phyloP scores from a whole-genome alignment of 2,329 filamentous ascomycete species.

The Fusarium goolgardi region DNA sequence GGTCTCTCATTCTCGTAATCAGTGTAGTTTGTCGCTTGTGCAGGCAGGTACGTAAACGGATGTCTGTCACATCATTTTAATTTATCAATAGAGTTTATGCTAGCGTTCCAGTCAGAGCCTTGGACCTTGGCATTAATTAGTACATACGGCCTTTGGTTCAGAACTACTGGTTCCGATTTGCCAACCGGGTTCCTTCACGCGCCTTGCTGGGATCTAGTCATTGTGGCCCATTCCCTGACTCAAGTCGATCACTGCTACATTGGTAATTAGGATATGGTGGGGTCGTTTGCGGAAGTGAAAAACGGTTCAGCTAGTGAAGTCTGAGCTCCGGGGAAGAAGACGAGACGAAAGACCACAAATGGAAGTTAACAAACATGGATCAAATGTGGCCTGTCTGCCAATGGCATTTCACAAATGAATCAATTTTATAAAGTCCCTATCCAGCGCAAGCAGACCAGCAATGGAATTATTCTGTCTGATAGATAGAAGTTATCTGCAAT shows the following conservation, averaged over 20 bases:
- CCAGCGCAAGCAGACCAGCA: neutral
- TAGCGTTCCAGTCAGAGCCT: conserved; percentile 3
- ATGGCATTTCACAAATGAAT: neutral
- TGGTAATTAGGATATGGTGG: neutral
- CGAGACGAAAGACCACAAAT: neutral
- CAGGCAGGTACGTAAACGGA: neutral
- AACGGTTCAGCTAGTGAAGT: neutral
- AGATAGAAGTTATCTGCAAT: too few relatives aligned
- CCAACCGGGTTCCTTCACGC: neutral
- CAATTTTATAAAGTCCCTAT: neutral
- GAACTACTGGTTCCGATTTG: neutral
- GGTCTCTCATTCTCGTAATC: neutral
- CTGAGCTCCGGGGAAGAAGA: neutral
- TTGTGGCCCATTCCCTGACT: conserved; percentile 4
- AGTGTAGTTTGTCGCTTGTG: neutral
- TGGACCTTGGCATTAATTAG: neutral
- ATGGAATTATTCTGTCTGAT: neutral
- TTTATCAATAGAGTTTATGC: conserved; percentile 14
- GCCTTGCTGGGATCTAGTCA: neutral
- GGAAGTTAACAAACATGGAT: neutral
- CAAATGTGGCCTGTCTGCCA: neutral
- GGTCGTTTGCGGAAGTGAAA: neutral
- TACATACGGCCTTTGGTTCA: too few relatives aligned
- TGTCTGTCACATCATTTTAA: neutral
- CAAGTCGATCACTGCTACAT: neutral